Base-by-base conservation (phyloP, 768 basidiomycete species). In the Rhodotorula taiwanensis region DNA sequence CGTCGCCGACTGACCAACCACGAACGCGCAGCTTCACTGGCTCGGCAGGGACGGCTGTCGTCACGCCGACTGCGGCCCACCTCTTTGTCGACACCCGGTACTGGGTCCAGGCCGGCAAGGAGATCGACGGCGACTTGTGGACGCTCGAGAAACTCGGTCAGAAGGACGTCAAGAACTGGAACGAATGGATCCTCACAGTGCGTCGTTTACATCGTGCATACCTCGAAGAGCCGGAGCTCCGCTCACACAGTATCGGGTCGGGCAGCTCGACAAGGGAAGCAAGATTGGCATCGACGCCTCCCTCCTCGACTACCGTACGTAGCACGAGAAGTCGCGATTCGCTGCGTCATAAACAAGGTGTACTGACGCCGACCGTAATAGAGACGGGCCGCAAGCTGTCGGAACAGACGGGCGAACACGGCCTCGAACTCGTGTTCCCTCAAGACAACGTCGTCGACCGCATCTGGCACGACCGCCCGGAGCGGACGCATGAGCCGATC, bases 261-360 rank as follows among this genome's bases (percentile, higher is more conserved):
- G 56, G 49, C 51, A 78, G 76, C n/a, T 52, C 14, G 31, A 31
- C 11, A 61, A 69, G 66, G 80, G 81, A 70, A 76, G 79, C 71
- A 31, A 79, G 82, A 70, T 93, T 52, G 91, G 90, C 18, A 81
- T 93, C 58, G 91, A 94, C 74, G 86, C 89, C 5, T 83, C 87
- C 21, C 86, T 90, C 83, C 76, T 92, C 18, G 57, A 69, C 33
- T 65, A 60, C 15, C 52, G 66, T 63, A 9, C 41, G 54, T 83
- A 87, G 72, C 54, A 10, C 36, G 36, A 39, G n/a, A n/a, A n/a
- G n/a, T 62, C 44, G n/a, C 34, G 33, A 41, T 43, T 8, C 6
- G 33, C 31, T 41, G 58, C 49, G 2, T 15, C 25, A 21, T 4
- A 15, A 6, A n/a, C 47, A 20, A 27, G 21, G 13, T 45, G 42